Evolutionary conservation across 202 grass and related monocot species (phyloP).

Genomic region (Saccharum hybrid): DNA sequence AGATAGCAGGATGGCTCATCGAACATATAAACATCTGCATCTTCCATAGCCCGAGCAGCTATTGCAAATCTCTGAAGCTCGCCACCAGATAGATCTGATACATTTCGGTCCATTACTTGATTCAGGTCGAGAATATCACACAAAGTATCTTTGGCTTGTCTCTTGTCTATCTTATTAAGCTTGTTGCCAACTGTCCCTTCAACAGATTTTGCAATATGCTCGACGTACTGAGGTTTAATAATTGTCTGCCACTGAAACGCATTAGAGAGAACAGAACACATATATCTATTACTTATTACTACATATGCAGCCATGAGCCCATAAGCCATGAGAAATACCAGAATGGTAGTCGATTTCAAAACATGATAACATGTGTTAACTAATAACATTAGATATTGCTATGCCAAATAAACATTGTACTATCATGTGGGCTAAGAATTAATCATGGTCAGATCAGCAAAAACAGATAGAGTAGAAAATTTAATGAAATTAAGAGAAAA

Average conservation of each 20-base stretch:
- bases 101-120: conserved; percentile 72
- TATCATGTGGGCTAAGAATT: conserved; percentile 6
- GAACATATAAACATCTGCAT: conserved; percentile 81
- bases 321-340: background rate
- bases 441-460: conserved; percentile 5
- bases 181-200: conserved; percentile 72
- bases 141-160: conserved; percentile 58
- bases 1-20: conserved; percentile 89
- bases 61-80: conserved; percentile 94
- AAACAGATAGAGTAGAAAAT: too few relatives aligned
- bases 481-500: background rate
- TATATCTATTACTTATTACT: background rate
- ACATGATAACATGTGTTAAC: background rate
- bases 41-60: conserved; percentile 71
- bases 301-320: background rate
- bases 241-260: conserved; percentile 52
- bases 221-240: conserved; percentile 75
- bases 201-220: conserved; percentile 73
- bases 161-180: conserved; percentile 64
- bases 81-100: conserved; percentile 85
- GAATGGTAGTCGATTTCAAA: background rate
- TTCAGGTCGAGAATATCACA: conserved; percentile 75
- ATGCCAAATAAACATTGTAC: background rate
- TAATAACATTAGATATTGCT: background rate
- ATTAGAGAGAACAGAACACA: background rate